Evolutionary conservation across 1,139 yeast genomes (phyloP).

Genomic region (Meyerozyma carpophila): DNA sequence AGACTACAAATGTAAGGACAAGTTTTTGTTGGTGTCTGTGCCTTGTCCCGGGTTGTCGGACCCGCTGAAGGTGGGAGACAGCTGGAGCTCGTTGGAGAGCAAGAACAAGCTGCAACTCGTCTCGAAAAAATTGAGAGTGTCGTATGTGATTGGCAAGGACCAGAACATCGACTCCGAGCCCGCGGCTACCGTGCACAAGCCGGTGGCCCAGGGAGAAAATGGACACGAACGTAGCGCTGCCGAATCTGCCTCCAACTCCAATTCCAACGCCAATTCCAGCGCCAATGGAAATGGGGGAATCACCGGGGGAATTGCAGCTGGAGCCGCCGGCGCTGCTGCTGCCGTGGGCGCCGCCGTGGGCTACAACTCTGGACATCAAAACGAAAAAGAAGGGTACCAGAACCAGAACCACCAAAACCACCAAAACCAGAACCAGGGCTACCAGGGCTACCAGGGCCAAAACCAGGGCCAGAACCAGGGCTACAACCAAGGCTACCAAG

Average conservation of each 20-base stretch:
- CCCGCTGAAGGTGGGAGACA: slow-evolving; percentile 53
- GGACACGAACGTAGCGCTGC: slow-evolving; percentile 13
- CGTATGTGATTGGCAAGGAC: slow-evolving; percentile 35
- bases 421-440: slow-evolving; percentile 6
- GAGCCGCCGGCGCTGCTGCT: background rate
- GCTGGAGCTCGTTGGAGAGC: slow-evolving; percentile 69
- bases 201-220: slow-evolving; percentile 16
- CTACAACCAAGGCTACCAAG: slow-evolving; percentile 9
- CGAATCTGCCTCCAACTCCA: slow-evolving; percentile 7
- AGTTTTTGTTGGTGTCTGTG: slow-evolving; percentile 82
- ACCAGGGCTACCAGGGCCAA: slow-evolving; percentile 11
- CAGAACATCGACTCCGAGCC: background rate
- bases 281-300: background rate
- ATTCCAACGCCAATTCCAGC: background rate
- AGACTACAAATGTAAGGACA: slow-evolving; percentile 80
- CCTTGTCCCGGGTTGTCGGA: slow-evolving; percentile 65
- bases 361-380: slow-evolving; percentile 12
- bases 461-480: slow-evolving; percentile 10
- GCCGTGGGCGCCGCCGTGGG: slow-evolving; percentile 10
- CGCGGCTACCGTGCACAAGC: background rate
- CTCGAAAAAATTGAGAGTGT: slow-evolving; percentile 77
- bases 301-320: background rate
- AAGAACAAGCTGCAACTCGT: slow-evolving; percentile 54
- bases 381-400: slow-evolving; percentile 5
- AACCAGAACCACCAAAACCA: slow-evolving; percentile 8